Percentiles rank a stretch among this genome's conserved stretches.
Evolutionary conservation across 2,329 filamentous ascomycete genomes (phyloP).

Genomic region (Pseudocercospora crystallina): DNA sequence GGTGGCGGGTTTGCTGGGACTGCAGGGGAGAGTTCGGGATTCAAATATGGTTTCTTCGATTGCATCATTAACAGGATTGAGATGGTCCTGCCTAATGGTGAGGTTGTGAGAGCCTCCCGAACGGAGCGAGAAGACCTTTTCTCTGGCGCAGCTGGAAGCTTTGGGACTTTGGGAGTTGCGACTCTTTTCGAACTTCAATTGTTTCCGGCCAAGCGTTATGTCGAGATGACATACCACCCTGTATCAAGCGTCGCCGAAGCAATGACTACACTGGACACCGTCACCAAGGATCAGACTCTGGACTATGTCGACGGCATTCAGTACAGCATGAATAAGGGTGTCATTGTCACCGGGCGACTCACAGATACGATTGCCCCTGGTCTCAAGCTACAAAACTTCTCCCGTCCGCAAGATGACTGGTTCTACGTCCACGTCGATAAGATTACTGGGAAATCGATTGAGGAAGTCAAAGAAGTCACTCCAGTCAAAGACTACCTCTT

Average conservation of each 20-base stretch:
- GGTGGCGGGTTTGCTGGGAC: slow-evolving; percentile 68
- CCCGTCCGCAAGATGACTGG: slow-evolving; percentile 65
- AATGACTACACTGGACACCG: slow-evolving; percentile 40
- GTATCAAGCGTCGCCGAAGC: slow-evolving; percentile 43
- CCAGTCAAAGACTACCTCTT: slow-evolving; percentile 58
- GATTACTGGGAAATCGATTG: slow-evolving; percentile 8
- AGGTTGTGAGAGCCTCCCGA: slow-evolving; percentile 41
- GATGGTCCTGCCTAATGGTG: slow-evolving; percentile 63
- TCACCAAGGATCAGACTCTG: slow-evolving; percentile 38
- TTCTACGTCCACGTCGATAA: slow-evolving; percentile 68
- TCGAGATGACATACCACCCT: slow-evolving; percentile 51
- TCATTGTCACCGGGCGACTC: slow-evolving; percentile 44
- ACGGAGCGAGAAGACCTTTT: slow-evolving; percentile 61
- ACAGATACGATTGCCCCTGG: slow-evolving; percentile 33
- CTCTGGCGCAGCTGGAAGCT: slow-evolving; percentile 62
- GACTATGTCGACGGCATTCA: slow-evolving; percentile 66
- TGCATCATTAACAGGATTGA: slow-evolving; percentile 62
- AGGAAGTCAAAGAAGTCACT: slow-evolving; percentile 30
- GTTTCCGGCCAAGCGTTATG: slow-evolving; percentile 48
- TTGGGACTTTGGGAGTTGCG: slow-evolving; percentile 67
- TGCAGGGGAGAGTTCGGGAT: slow-evolving; percentile 66
- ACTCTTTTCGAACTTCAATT: slow-evolving; percentile 56
- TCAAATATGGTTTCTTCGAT: slow-evolving; percentile 66
- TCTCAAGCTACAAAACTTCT: slow-evolving; percentile 48
- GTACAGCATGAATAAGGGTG: slow-evolving; percentile 44